phyloP scores from a whole-genome alignment of 352 stramenopile genomes.

The Phytophthora parvispora region DNA sequence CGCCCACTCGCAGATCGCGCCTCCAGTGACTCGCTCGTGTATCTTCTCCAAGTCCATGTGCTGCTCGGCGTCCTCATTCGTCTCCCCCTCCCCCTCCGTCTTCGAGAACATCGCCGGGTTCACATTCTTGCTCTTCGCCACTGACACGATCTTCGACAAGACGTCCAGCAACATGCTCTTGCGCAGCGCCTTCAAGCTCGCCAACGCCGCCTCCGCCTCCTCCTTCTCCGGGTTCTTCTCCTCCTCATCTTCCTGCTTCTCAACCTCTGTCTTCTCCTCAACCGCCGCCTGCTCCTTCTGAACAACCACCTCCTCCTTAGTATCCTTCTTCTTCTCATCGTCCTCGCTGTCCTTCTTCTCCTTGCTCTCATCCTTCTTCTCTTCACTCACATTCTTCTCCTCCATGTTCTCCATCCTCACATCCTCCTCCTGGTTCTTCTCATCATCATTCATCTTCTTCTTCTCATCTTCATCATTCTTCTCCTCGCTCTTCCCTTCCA shows the following conservation, averaged over 20 bases:
- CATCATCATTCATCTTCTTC: slow-evolving; percentile 9
- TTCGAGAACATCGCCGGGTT: slow-evolving; percentile 67
- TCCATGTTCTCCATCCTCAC: too few species aligned
- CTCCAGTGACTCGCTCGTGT: slow-evolving; percentile 41
- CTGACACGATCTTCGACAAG: slow-evolving; percentile 84
- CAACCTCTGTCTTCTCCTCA: too few species aligned
- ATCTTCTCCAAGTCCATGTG: slow-evolving; percentile 72
- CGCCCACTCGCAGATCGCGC: slow-evolving; percentile 67
- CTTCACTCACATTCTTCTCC: too few species aligned
- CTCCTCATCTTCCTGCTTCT: slow-evolving; percentile 12
- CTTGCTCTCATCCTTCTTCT: slow-evolving; percentile 5
- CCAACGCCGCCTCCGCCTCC: slow-evolving; percentile 52
- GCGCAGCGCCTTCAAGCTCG: slow-evolving; percentile 59
- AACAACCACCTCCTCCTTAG: slow-evolving; percentile 1
- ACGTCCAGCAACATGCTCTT: slow-evolving; percentile 84
- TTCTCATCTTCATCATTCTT: slow-evolving; percentile 10
- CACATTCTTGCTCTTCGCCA: slow-evolving; percentile 80
- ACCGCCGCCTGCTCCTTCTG: slow-evolving; percentile 5
- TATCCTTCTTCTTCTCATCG: slow-evolving; percentile 2
- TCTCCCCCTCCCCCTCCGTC: neutral
- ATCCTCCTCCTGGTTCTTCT: slow-evolving; percentile 27
- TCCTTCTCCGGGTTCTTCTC: slow-evolving; percentile 27
- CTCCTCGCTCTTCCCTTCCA: neutral
- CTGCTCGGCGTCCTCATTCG: slow-evolving; percentile 1
- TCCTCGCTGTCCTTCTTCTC: slow-evolving; percentile 16